Evolutionary conservation across 495 filamentous ascomycete genomes (phyloP).

Genomic region (Letharia columbiana): DNA sequence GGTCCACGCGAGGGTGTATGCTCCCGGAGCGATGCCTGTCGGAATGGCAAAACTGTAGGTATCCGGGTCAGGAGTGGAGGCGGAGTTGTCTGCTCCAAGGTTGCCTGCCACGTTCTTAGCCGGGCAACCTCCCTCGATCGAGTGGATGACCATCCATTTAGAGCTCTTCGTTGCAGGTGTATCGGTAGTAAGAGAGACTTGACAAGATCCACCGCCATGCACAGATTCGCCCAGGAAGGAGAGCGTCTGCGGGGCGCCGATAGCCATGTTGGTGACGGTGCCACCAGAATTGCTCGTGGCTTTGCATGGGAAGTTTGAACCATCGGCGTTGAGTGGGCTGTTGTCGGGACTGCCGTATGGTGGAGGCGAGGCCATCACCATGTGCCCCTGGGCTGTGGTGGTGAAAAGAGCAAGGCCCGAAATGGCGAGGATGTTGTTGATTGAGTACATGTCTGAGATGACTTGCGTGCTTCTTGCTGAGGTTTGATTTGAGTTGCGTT

Average conservation of each 20-base stretch:
- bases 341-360: slow-evolving; percentile 56
- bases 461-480: not conserved
- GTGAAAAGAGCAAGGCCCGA: slow-evolving; percentile 43
- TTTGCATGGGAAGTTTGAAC: slow-evolving; percentile 77
- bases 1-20: slow-evolving; percentile 46
- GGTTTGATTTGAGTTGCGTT: not conserved
- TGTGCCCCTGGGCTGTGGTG: slow-evolving; percentile 51
- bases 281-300: slow-evolving; percentile 4
- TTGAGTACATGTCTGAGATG: slow-evolving; percentile 14
- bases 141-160: slow-evolving; percentile 33
- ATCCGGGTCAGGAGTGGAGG: slow-evolving; percentile 18
- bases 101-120: slow-evolving; percentile 30
- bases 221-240: slow-evolving; percentile 23
- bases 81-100: slow-evolving; percentile 22
- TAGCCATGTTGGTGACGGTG: slow-evolving; percentile 9
- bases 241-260: slow-evolving; percentile 10
- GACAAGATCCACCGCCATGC: slow-evolving; percentile 33
- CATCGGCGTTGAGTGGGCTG: slow-evolving; percentile 50
- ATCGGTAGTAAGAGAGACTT: slow-evolving; percentile 38
- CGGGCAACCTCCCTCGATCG: slow-evolving; percentile 37
- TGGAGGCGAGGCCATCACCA: slow-evolving; percentile 59
- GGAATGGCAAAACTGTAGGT: slow-evolving; percentile 59
- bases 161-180: slow-evolving; percentile 33
- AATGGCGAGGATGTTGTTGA: slow-evolving; percentile 30
- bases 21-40: slow-evolving; percentile 45